Conservation (phyloP, 169 alveolate species). For the Cryptosporidium sp. region DNA sequence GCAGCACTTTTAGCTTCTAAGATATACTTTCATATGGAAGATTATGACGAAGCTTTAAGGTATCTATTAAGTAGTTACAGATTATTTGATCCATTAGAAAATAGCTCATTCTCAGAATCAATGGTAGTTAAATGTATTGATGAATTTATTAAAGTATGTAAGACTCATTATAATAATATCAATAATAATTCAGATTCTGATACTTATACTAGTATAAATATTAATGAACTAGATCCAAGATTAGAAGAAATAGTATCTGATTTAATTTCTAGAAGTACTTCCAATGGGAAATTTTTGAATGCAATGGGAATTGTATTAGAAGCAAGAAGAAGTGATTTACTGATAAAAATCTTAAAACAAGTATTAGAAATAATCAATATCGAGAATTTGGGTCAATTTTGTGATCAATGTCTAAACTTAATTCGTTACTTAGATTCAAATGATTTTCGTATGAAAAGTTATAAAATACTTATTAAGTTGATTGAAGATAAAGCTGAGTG, state of each 20-base stretch:
- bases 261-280: constrained; percentile 89
- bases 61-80: constrained; percentile 95
- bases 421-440: constrained; percentile 19
- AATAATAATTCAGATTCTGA: not conserved
- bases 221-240: constrained; percentile 81
- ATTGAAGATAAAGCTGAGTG: constrained; percentile 1
- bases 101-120: constrained; percentile 84
- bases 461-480: not conserved
- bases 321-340: constrained; percentile 91
- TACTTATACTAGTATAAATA: constrained; percentile 47
- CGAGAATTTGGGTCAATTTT: constrained; percentile 7
- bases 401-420: constrained; percentile 19
- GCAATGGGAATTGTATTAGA: constrained; percentile 97
- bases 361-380: not conserved
- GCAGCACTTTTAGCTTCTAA: constrained; percentile 95
- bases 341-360: constrained; percentile 85
- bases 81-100: constrained; percentile 86
- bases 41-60: constrained; percentile 92
- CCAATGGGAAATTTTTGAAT: constrained; percentile 87
- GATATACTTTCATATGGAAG: constrained; percentile 95
- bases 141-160: constrained; percentile 80
- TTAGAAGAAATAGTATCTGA: constrained; percentile 89
- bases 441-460: constrained; percentile 37
- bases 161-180: constrained; percentile 7
- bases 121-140: constrained; percentile 83